Conservation (phyloP, 2,329 filamentous ascomycete species). For the Exophiala oligosperma region DNA sequence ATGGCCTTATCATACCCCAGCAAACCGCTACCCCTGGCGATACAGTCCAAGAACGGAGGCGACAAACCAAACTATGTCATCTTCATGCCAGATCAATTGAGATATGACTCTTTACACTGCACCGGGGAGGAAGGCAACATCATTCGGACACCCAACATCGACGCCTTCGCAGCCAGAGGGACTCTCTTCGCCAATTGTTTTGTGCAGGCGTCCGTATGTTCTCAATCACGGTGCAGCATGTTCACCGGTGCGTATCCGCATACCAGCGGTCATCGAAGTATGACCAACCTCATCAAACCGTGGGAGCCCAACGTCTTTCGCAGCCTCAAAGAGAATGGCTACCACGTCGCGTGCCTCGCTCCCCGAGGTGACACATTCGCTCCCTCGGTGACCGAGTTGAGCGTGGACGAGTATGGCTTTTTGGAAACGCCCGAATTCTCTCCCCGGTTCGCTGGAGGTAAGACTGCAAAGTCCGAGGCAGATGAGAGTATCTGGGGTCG, state of each 20-base stretch:
- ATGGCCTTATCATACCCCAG: not conserved
- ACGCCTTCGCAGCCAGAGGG: conserved; percentile 40
- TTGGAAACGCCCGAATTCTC: conserved; percentile 31
- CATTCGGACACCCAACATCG: conserved; percentile 37
- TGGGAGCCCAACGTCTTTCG: conserved; percentile 52
- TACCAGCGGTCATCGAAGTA: conserved; percentile 47
- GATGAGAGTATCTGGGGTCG: conserved; percentile 15
- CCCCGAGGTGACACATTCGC: conserved; percentile 41
- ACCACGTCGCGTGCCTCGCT: conserved; percentile 48
- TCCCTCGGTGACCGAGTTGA: conserved; percentile 45
- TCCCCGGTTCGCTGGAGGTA: not conserved
- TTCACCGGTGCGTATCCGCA: conserved; percentile 51
- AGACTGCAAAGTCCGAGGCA: not conserved
- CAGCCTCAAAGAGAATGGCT: conserved; percentile 45
- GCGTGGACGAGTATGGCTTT: conserved; percentile 48
- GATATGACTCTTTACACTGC: conserved; percentile 46
- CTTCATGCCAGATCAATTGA: conserved; percentile 52
- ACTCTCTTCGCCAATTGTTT: conserved; percentile 49
- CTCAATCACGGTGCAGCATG: conserved; percentile 49
- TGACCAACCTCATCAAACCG: conserved; percentile 51
- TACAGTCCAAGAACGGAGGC: not conserved
- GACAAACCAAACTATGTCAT: conserved; percentile 28
- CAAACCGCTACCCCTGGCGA: not conserved
- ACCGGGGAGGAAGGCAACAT: conserved; percentile 23
- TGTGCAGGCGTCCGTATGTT: conserved; percentile 48